Evolutionary conservation across 345 rosid species (phyloP), one percentile per base, ranked within the genome.

Genomic region (Euphorbia pulcherrima): DNA sequence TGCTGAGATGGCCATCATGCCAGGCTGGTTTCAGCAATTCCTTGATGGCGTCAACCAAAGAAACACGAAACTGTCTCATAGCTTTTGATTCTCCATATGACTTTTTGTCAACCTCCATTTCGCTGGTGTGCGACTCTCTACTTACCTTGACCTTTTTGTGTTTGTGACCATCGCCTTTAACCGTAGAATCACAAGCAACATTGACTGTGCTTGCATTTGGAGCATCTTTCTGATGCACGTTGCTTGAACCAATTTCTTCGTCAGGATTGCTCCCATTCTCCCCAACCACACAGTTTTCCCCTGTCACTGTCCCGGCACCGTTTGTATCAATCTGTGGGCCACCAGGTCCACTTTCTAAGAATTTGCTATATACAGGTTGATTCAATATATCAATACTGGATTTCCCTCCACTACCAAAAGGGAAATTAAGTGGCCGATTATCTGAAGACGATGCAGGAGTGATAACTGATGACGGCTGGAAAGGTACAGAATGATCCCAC

Each of bases 401-500:
- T 60, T 64, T 77, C 66, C 74, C 78, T 35, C 68, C 82, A 77
- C 70, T 74, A 62, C 83, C 33, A 67, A 72, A 78, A 39, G 81
- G 71, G 66, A 78, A 51, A 70, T 77, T 64, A 30, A 61, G 75
- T 60, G 85, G 67, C 40, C 79, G 82, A 68, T 79, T 79, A 69
- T 76, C 84, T 10, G 79, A 72, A 28, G 92, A 84, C 30, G 95
- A 74, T 17, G 79, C 69, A 60, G 82, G 75, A 69, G 80, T 78
- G 47, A 87, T 74, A 27, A 77, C 62, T 69, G 89, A 86, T 41
- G 96, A 89, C 8, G 97, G 86, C 59, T 60, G 82, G 77, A 94
- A 94, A 59, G 97, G 95, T 62, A 85, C 82, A 33, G 99, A 94
- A 48, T 91, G 92, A 61, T 86, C 95, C 99, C 99, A 94, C 74